Evolutionary conservation across 2,329 filamentous ascomycete genomes (phyloP).

Genomic region (Phaeosphaeriaceae sp.): DNA sequence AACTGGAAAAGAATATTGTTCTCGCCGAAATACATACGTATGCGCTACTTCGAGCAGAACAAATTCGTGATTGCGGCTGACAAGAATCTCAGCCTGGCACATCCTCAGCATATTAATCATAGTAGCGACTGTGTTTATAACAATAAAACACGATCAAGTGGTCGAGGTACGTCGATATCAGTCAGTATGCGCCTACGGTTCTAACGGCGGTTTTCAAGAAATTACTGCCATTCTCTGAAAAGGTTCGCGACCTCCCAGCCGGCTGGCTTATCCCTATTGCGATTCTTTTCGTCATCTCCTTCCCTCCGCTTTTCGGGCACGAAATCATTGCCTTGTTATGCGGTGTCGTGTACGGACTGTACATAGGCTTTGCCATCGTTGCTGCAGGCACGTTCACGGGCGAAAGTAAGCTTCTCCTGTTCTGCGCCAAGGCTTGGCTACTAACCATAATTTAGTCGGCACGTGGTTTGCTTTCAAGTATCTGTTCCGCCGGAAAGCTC

Average conservation of each 20-base stretch:
- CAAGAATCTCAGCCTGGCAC: slow-evolving; percentile 36
- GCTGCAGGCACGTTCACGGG: slow-evolving; percentile 45
- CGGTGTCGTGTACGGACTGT: slow-evolving; percentile 44
- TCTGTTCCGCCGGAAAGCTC: slow-evolving; percentile 36
- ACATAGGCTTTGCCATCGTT: slow-evolving; percentile 44
- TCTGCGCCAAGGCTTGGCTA: background rate
- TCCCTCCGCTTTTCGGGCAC: slow-evolving; percentile 45
- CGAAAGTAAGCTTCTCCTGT: slow-evolving; percentile 30
- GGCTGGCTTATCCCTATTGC: slow-evolving; percentile 45
- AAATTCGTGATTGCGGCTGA: slow-evolving; percentile 10
- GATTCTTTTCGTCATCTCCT: slow-evolving; percentile 44
- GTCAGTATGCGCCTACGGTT: background rate
- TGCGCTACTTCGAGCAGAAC: slow-evolving; percentile 5
- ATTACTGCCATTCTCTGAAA: slow-evolving; percentile 44
- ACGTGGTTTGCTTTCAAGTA: slow-evolving; percentile 48
- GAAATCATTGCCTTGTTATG: slow-evolving; percentile 44
- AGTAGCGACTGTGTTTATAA: slow-evolving; percentile 36
- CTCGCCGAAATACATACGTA: slow-evolving; percentile 46
- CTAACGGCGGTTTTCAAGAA: slow-evolving; percentile 27
- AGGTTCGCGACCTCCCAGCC: slow-evolving; percentile 43
- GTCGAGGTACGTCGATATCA: slow-evolving; percentile 31
- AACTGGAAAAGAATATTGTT: slow-evolving; percentile 45
- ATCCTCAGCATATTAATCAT: slow-evolving; percentile 36
- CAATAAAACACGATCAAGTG: slow-evolving; percentile 39
- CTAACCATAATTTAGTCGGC: slow-evolving; percentile 32